Evolutionary conservation across 192 early-diverging fungal species (phyloP), one percentile per base, ranked within the genome.

Genomic region (Obelidium mucronatum): DNA sequence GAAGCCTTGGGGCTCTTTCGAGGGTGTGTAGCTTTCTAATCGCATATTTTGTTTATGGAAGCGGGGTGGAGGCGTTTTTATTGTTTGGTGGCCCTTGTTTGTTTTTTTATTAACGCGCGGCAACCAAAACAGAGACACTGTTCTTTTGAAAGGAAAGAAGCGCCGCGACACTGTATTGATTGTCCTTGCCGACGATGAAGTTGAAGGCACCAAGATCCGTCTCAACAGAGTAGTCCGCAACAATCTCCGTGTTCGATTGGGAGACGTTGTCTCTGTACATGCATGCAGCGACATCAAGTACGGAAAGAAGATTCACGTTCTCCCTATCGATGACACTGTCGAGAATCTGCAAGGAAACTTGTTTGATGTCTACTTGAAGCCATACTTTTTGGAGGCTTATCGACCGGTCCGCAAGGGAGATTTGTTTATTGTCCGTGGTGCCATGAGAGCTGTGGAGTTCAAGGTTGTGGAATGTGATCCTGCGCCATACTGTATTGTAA

Each of bases 361-460:
- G 74, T 99, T 99, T 79, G 97, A 99, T 75, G 92, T 95, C 59
- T 98, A 94, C 83, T 85, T 99, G 58, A 99, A 99, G 86, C 97
- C 96, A 36, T 99, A 99, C 86, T 99, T 99, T 81, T 74, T 96
- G 81, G 96, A 99, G 81, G 96, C 97, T 48, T 98, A 98, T 84
- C 90, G 97, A 73, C 97, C 97, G 55, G 94, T 99, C 37, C 86
- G 94, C 72, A 95, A 95, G 83, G 97, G 96, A 15, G 97, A 99
- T 81, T 80, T 90, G 42, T 99, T 99, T 87, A 78, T 96, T 67
- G 95, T 98, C 37, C 89, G 96, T 59, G 97, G 93, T 59, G 94
- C 93, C 66, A 99, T 99, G 97, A 85, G 97, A 55, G 94, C 94
- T 34, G 97, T 99, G 17, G 97, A 99, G 82, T 99, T 99, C 90